Conservation (phyloP, 352 stramenopile species). For the Pythium phragmiticola region DNA sequence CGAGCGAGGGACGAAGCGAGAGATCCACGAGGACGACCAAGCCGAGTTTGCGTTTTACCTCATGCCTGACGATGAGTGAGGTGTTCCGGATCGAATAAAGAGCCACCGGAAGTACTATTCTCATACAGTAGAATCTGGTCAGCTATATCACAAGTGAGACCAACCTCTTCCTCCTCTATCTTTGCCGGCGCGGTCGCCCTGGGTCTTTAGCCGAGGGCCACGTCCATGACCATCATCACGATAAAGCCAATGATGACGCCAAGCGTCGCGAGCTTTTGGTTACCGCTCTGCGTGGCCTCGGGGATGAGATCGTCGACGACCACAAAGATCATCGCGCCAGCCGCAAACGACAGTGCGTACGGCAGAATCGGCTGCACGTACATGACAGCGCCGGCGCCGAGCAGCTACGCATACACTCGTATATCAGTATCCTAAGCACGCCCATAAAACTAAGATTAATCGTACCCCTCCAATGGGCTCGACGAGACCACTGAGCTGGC, state of each 20-base stretch:
- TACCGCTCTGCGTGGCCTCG: conserved; percentile 85
- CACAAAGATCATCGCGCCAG: conserved; percentile 91
- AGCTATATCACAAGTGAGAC: not conserved
- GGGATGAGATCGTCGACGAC: conserved; percentile 91
- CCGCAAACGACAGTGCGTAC: conserved; percentile 90
- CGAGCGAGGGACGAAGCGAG: not conserved
- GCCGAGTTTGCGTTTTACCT: conserved; percentile 49
- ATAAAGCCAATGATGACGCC: conserved; percentile 89
- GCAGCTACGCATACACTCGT: conserved; percentile 39
- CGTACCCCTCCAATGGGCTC: conserved; percentile 83
- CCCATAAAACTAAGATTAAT: conserved; percentile 1
- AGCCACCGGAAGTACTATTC: not conserved
- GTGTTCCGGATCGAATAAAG: not conserved
- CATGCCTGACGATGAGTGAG: conserved; percentile 40
- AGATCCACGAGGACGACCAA: conserved; percentile 6
- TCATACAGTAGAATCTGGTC: conserved; percentile 5
- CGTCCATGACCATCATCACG: conserved; percentile 92
- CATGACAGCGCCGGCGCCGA: conserved; percentile 81
- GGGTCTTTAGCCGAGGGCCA: conserved; percentile 47
- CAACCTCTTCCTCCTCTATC: conserved; percentile 1
- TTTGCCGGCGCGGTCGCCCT: not conserved
- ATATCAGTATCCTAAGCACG: not conserved
- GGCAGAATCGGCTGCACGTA: conserved; percentile 87
- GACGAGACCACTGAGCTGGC: conserved; percentile 87
- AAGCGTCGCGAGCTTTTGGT: conserved; percentile 85